Conservation (phyloP, 108 stramenopile genomes). For the Ochromonas danica region DNA sequence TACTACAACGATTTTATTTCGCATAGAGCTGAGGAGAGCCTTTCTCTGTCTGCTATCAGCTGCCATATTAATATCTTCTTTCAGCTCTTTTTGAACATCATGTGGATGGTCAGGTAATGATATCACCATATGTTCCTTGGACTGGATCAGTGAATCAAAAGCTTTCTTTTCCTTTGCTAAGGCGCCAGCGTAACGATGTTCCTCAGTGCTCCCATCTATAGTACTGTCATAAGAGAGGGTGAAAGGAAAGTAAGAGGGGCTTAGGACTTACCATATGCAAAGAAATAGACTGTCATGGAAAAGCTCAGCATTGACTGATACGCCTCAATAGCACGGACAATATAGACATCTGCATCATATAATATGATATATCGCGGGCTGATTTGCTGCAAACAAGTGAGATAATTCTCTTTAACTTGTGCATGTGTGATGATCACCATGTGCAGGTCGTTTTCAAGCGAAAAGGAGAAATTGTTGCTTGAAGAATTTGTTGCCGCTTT, state of each 20-base stretch:
- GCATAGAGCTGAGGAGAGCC: background rate
- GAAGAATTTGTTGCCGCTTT: no score
- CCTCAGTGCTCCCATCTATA: constrained; percentile 68
- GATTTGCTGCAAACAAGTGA: constrained; percentile 57
- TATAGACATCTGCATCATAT: constrained; percentile 79
- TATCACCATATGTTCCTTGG: constrained; percentile 83
- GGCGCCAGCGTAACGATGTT: constrained; percentile 79
- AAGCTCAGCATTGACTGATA: constrained; percentile 65
- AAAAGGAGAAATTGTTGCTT: no score
- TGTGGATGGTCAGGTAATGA: constrained; percentile 8
- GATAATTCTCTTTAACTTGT: background rate
- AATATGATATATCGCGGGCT: constrained; percentile 76
- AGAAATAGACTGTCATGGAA: constrained; percentile 68
- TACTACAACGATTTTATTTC: constrained; percentile 56
- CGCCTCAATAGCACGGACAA: constrained; percentile 83
- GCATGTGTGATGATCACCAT: background rate
- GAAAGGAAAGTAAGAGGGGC: background rate
- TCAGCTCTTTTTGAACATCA: background rate
- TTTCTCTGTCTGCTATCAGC: background rate
- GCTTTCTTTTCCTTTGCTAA: constrained; percentile 83
- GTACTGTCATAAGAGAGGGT: background rate
- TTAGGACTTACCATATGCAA: constrained; percentile 60
- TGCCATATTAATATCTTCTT: background rate
- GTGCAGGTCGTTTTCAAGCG: background rate
- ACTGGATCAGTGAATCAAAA: constrained; percentile 84